Evolutionary conservation across 176 grass and related monocot genomes (phyloP), one percentile per base, ranked within the genome.

Genomic region (Aegilops bicornis): DNA sequence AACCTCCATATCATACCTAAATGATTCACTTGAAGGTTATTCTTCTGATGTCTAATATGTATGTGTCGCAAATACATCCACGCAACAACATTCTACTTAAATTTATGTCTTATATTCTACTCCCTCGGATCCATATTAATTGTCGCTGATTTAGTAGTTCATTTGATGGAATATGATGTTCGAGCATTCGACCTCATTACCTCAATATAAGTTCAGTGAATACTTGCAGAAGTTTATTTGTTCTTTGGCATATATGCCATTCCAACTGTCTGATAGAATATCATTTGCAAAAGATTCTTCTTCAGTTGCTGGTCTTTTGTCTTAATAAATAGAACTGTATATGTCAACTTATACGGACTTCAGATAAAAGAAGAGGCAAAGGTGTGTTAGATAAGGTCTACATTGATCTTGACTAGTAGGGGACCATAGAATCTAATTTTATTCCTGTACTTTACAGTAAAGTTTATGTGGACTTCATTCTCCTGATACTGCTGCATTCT

Each of bases 281-380:
- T 54, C 16, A 70, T 64, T 79, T 50, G 68, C 31, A 43, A 54
- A 90, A 83, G 7, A 83, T 86, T 90, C 63, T 76, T 13, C 23
- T 50, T 13, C 36, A 52, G 15, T 75, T 81, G 36, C 63, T 74
- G 75, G 40, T 47, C 20, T 70, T 78, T 69, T 86, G 45, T 69
- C 3, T 14, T 6, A 35, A 31, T 12, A 7, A 35, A 80, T 12
- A 68, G 24, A 85, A 45, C 80, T 81, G 69, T 10, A 20, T 85
- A 81, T 9, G 14, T 20, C 14, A 63, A 31, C 31, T 64, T 47
- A 56, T 71, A 71, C 39, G 63, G 64, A 69, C 36, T 86, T 82
- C 16, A 23, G 71, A 83, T 62, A 91, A 88, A 62, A 76, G 47
- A 88, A 54, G 81, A 62, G 15, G 73, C 52, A 77, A 85, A 85